Evolutionary conservation across 2,329 filamentous ascomycete genomes (phyloP), one percentile per base, ranked within the genome.

Genomic region (Proliferodiscus dingleyae): DNA sequence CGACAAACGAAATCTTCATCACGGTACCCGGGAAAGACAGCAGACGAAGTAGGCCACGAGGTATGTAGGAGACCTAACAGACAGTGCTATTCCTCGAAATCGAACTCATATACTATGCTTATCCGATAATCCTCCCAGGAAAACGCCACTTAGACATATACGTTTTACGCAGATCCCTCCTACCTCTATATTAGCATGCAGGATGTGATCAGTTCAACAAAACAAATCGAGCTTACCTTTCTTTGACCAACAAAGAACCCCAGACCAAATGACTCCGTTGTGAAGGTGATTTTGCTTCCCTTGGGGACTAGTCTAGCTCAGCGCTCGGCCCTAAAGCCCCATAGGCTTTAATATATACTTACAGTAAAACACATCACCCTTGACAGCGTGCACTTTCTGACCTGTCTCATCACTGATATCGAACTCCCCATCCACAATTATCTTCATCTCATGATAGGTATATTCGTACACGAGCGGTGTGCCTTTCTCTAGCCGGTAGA

Each of bases 391-490:
- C n/a, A 81, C 77, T 53, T 73, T 73, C 50, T 66, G 61, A 29
- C 78, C 79, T 8, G 74, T 76, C 64, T 78, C 77, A 55, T 82
- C 79, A 11, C 68, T 68, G 52, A 83, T 81, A 52, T 77, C 71
- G 57, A 80, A 81, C 51, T 74, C 70, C 15, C 79, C 80, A 54
- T 82, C 78, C 6, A 83, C 64, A 51, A 83, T 80, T 56, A 83
- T 82, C 68, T 83, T 83, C 76, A 81, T 81, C 67, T 83, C 80
- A 54, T 83, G 71, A 62, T 83, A 83, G 37, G 73, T 77, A 58
- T 83, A 83, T 37, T 72, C 74, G 64, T 83, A 83, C 5, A 80
- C 73, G 15, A 84, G 70, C 1, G 77, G 76, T 0, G 76, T 78
- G 49, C 80, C 79, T 52, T 79, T 78, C 56, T 82, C 78, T 5